These are phyloP conservation scores for Phyllosticta paracitricarpa DNA, from an alignment of 2,329 filamentous ascomycete genomes.

Conservation along the genomic window DNA sequence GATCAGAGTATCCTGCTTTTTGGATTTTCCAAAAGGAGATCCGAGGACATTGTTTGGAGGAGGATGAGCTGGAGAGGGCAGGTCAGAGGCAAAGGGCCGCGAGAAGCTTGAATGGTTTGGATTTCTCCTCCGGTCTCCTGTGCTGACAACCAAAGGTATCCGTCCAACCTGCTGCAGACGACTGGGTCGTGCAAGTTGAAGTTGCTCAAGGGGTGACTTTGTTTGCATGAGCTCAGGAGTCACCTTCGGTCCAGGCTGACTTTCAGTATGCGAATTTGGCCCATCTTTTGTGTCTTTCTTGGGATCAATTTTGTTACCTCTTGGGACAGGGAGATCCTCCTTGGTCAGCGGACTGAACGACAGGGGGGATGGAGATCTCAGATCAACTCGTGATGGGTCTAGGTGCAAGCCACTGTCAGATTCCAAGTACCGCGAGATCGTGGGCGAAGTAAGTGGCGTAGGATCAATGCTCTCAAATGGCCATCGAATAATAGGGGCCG, in stretches of 20 bases:
- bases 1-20: neutral
- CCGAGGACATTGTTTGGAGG: neutral
- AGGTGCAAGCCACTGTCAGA: neutral
- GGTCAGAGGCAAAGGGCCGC: slow-evolving; percentile 55
- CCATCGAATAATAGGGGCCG: slow-evolving; percentile 18
- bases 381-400: neutral
- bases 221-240: neutral
- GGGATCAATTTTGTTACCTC: neutral
- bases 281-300: neutral
- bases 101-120: slow-evolving; percentile 75
- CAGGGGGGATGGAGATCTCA: neutral
- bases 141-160: slow-evolving; percentile 72
- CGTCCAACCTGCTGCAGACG: slow-evolving; percentile 73
- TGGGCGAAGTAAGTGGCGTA: slow-evolving; percentile 26
- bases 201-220: neutral
- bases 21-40: slow-evolving; percentile 15
- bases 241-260: neutral
- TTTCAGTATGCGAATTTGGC: slow-evolving; percentile 14
- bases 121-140: slow-evolving; percentile 50
- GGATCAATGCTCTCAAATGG: slow-evolving; percentile 18
- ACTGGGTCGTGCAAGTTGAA: slow-evolving; percentile 37
- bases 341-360: neutral
- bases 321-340: neutral
- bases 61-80: slow-evolving; percentile 27
- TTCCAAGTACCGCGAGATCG: slow-evolving; percentile 15